A percentile compares a stretch with the other conserved stretches of the same genome.
phyloP scores from a whole-genome alignment of 352 stramenopile genomes.

The Globisporangium camurandrum region DNA sequence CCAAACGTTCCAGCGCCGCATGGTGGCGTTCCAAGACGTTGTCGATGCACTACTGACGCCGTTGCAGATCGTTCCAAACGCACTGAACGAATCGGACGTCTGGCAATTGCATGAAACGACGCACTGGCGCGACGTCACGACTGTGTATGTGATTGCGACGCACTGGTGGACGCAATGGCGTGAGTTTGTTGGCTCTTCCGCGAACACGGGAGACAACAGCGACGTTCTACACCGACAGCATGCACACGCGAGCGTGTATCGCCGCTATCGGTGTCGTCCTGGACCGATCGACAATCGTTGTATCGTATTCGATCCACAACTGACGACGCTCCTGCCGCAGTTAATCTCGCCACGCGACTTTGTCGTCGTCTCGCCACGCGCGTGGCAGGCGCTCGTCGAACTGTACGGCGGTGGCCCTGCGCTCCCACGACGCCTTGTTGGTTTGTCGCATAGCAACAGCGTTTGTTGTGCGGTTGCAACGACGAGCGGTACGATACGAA shows the following conservation, averaged over 20 bases:
- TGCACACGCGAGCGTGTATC: conserved; percentile 10
- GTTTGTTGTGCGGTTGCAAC: too few relatives aligned
- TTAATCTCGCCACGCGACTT: conserved; percentile 32
- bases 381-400: conserved; percentile 49
- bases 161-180: conserved; percentile 57
- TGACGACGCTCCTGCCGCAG: conserved; percentile 27
- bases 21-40: conserved; percentile 22
- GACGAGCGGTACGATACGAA: not conserved
- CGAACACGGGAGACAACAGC: too few relatives aligned
- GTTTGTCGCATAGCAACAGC: too few relatives aligned
- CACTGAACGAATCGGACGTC: conserved; percentile 37
- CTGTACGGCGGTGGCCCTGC: conserved; percentile 50
- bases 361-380: conserved; percentile 26
- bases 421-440: conserved; percentile 30
- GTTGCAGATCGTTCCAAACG: conserved; percentile 41
- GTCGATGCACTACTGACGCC: conserved; percentile 40
- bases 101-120: conserved; percentile 24
- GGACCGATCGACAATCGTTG: conserved; percentile 34
- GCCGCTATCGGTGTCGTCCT: conserved; percentile 21
- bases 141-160: conserved; percentile 37
- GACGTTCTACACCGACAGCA: conserved; percentile 4
- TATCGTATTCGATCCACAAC: conserved; percentile 29
- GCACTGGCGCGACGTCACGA: conserved; percentile 37
- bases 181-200: too few relatives aligned
- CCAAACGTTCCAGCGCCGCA: conserved; percentile 19